Evolutionary conservation across 1,139 yeast species (phyloP).

Genomic region (Saccharomycopsis phalli): DNA sequence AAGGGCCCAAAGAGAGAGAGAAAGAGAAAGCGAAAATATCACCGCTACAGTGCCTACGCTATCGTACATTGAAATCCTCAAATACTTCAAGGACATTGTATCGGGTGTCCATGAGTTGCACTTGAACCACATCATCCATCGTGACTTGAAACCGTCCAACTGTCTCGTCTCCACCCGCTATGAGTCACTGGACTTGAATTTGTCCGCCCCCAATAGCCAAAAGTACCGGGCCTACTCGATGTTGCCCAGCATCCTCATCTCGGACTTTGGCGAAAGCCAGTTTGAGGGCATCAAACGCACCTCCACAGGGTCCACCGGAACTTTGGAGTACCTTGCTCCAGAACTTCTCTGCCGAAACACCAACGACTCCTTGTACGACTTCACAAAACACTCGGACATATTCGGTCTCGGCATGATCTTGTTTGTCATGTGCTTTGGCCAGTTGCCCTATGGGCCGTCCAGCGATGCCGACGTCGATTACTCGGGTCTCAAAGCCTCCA

Average conservation of each 20-base stretch:
- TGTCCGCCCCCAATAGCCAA: background rate
- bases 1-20: constrained; percentile 18
- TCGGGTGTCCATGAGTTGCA: constrained; percentile 69
- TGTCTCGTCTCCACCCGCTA: constrained; percentile 49
- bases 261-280: constrained; percentile 89
- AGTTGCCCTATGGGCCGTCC: constrained; percentile 47
- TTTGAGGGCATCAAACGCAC: constrained; percentile 48
- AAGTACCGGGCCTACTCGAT: constrained; percentile 24
- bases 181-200: constrained; percentile 9
- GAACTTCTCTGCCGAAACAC: constrained; percentile 40
- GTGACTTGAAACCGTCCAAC: constrained; percentile 85
- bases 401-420: constrained; percentile 78
- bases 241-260: constrained; percentile 64
- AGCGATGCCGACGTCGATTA: constrained; percentile 7
- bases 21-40: constrained; percentile 19
- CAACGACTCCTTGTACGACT: constrained; percentile 34
- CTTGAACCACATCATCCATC: constrained; percentile 63
- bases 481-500: constrained; percentile 32
- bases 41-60: constrained; percentile 20
- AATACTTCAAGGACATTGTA: constrained; percentile 58
- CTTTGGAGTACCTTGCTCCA: constrained; percentile 81
- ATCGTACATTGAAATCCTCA: constrained; percentile 44
- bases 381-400: constrained; percentile 64
- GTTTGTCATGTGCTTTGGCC: constrained; percentile 62
- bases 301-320: constrained; percentile 77